Base-by-base conservation (phyloP, 768 basidiomycete species). In the Imleria badia region DNA sequence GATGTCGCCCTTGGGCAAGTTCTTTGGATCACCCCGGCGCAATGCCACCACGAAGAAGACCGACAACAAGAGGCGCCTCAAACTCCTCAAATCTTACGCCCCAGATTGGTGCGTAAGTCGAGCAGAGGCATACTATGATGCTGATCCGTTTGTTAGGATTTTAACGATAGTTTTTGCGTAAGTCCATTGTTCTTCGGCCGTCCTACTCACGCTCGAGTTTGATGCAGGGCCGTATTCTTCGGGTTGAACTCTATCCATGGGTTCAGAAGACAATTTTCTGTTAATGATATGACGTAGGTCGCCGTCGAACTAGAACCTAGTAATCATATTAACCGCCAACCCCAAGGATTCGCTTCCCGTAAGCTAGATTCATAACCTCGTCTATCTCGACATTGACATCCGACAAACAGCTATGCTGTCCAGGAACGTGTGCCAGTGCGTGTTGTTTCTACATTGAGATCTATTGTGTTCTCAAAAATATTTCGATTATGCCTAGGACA, bases 391-490 rank as follows among this genome's bases (percentile, higher is more conserved):
- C 19, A 6, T 45, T 64, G 39, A 70, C 49, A 29, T 33, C 43
- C 7, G 30, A 38, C 30, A 31, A 60, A 26, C 36, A 90, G 89
- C 33, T 88, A 76, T 70, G 81, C 90, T 13, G 74, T 81, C 13
- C 82, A 89, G 45, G 91, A 94, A 69, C 85, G 92, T 51, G 81
- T 94, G 11, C 87, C 90, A 5, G 87, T 89, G 62, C 46, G 82
- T 73, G 47, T 34, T 15, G 6, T 36, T n/a, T 46, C 45, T 26
- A 39, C 33, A 26, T 22, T 6, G 0, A 44, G 8, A 14, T 41
- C 38, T 14, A 2, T 31, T 17, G 17, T 11, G 26, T 45, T 48
- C 33, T 49, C 11, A 29, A 20, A 12, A 23, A 42, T 39, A 23
- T 52, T 44, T 34, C 11, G 38, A 17, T 47, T 26, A 34, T 45